phyloP scores from a whole-genome alignment of 2,329 filamentous ascomycete genomes.

The Didymella arachidicola region DNA sequence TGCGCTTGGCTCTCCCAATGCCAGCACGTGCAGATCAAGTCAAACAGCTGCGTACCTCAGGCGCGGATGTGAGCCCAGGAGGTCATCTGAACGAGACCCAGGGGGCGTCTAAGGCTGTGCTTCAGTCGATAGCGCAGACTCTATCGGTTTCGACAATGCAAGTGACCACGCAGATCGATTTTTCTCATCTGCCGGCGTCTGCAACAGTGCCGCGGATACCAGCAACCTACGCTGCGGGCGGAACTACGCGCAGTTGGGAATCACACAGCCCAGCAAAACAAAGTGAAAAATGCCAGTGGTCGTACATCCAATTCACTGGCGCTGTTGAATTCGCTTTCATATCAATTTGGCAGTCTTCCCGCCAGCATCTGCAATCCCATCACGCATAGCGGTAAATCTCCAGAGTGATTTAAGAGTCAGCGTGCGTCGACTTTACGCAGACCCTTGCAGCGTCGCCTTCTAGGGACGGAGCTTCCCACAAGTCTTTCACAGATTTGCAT shows the following conservation, averaged over 20 bases:
- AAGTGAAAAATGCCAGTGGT: conserved; percentile 16
- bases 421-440: conserved; percentile 12
- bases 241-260: conserved; percentile 12
- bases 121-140: conserved; percentile 1
- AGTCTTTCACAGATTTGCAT: conserved; percentile 14
- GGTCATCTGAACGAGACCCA: conserved; percentile 8
- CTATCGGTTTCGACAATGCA: neutral
- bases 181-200: conserved; percentile 20
- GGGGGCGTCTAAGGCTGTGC: neutral
- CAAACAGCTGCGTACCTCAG: conserved; percentile 22
- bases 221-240: conserved; percentile 2
- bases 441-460: conserved; percentile 2
- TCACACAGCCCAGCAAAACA: conserved; percentile 21
- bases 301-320: conserved; percentile 1
- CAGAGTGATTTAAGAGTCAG: conserved; percentile 16
- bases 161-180: neutral
- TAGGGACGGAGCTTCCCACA: conserved; percentile 7
- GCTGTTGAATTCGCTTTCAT: conserved; percentile 1
- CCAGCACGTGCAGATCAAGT: conserved; percentile 30
- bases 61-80: conserved; percentile 15
- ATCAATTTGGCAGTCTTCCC: conserved; percentile 12
- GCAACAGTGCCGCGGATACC: conserved; percentile 15
- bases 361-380: conserved; percentile 24
- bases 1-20: conserved; percentile 29
- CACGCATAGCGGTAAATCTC: conserved; percentile 23